Base-by-base conservation (phyloP, 257 asterid genomes). In the Petrea volubilis region DNA sequence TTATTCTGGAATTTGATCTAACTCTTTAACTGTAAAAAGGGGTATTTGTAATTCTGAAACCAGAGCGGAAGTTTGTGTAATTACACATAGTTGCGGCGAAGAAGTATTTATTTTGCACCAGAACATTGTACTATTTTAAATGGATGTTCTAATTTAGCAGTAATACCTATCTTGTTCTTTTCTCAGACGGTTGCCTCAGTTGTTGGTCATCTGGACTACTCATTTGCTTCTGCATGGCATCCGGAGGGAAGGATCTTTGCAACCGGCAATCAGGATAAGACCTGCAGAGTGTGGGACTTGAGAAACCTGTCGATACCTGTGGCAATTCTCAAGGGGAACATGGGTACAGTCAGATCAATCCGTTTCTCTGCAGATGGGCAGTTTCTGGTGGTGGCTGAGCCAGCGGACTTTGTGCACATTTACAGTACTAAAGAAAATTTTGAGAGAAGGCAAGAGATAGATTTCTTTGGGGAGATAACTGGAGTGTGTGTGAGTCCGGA, bases 211-310 rank as follows among this genome's bases (percentile, higher is more conserved):
- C 77, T 68, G 11, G 96, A 90, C 79, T 90, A 82, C 84, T 90
- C 96, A 4, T 87, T 87, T 41, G 92, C 96, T 24, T 81, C 92
- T 9, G 90, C 89, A 58, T 90, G 96, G 95, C 92, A 90, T 60
- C 95, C 95, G 0, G 85, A 78, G 0, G 90, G 95, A 25, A 58
- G 68, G 41, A 72, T 82, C 10, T 90, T 90, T 49, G 96, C 96
- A 9, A 90, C 95, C 0, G 96, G 96, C 60, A 90, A 90, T 81
- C 96, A 90, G 74, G 96, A 90, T 71, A 90, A 82, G 76, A 87
- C 95, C 0, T 87, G 95, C 79, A 74, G 90, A 56, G 88, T 90
- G 3, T 87, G 95, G 95, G 96, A 90, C 51, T 53, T 84, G 59
- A 77, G 96, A 75, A 87, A 87, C 64, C 78, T 87, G 28, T 71